Conservation (phyloP, 176 grass and related monocot species). For the Chrysopogon serrulatus region DNA sequence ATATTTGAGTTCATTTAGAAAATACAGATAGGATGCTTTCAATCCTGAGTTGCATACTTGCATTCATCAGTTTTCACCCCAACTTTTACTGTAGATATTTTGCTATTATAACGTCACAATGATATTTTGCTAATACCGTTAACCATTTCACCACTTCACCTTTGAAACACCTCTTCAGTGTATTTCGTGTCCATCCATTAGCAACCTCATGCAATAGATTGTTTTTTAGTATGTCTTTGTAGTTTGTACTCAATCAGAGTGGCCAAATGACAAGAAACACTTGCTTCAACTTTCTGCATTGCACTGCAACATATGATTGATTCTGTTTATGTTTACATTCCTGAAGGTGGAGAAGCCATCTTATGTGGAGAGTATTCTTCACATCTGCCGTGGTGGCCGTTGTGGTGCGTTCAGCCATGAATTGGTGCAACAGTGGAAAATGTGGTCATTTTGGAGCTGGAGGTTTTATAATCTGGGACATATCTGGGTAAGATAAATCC, state of each 20-base stretch:
- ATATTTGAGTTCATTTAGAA: background rate
- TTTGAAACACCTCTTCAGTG: background rate
- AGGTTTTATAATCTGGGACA: constrained; percentile 99
- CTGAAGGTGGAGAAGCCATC: constrained; percentile 97
- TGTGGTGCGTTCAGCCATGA: constrained; percentile 89
- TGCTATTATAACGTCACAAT: background rate
- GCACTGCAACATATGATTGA: constrained; percentile 15
- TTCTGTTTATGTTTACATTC: constrained; percentile 26
- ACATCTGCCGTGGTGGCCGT: constrained; percentile 98
- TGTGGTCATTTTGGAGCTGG: constrained; percentile 99
- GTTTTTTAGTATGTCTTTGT: background rate
- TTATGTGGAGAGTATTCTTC: constrained; percentile 99
- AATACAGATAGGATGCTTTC: background rate
- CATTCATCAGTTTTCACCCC: background rate
- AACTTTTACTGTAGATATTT: background rate
- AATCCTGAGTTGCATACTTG: background rate
- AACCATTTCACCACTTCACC: background rate
- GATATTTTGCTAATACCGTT: background rate
- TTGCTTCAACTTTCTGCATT: background rate
- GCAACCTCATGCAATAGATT: background rate
- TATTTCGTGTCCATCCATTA: background rate
- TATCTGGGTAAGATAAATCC: constrained; percentile 77
- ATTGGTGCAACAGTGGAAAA: constrained; percentile 94
- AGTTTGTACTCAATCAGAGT: background rate
- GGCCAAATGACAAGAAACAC: background rate